Conservation (phyloP, 2,329 filamentous ascomycete genomes). For the Ceratocystis albifundus region DNA sequence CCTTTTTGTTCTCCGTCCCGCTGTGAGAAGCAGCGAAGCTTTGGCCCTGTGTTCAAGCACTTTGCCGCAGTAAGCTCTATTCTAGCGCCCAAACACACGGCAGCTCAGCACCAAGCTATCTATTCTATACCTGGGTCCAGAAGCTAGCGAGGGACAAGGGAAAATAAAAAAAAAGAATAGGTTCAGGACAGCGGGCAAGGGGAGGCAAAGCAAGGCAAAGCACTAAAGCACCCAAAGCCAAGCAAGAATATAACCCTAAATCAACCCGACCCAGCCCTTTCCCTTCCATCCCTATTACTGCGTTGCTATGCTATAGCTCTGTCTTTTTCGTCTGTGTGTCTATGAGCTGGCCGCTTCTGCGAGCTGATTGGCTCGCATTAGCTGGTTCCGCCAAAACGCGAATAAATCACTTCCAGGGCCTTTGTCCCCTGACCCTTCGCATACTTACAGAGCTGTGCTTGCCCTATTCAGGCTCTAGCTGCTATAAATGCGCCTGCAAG, state of each 20-base stretch:
- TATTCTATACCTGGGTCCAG: too few species aligned
- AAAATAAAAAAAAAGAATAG: too few species aligned
- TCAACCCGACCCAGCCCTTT: too few species aligned
- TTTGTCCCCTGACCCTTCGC: too few species aligned
- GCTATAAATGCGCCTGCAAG: neutral
- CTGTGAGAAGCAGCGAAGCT: neutral
- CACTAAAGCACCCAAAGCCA: too few species aligned
- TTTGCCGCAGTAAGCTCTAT: neutral
- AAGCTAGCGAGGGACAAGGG: too few species aligned
- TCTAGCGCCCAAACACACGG: neutral
- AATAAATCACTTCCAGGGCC: neutral
- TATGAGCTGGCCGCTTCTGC: neutral
- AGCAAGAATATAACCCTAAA: too few species aligned
- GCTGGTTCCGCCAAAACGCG: neutral
- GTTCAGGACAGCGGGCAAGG: too few species aligned
- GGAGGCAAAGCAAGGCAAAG: too few species aligned
- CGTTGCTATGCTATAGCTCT: neutral
- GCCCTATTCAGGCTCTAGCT: neutral
- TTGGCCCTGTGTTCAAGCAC: conserved; percentile 7
- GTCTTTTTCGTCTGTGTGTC: conserved; percentile 1
- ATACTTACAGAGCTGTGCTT: too few species aligned
- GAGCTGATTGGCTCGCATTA: neutral
- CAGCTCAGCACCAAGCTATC: too few species aligned
- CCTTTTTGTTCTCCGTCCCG: neutral
- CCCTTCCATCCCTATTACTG: neutral